Conservation (phyloP, 2,329 filamentous ascomycete species). For the Diaporthe longicolla region DNA sequence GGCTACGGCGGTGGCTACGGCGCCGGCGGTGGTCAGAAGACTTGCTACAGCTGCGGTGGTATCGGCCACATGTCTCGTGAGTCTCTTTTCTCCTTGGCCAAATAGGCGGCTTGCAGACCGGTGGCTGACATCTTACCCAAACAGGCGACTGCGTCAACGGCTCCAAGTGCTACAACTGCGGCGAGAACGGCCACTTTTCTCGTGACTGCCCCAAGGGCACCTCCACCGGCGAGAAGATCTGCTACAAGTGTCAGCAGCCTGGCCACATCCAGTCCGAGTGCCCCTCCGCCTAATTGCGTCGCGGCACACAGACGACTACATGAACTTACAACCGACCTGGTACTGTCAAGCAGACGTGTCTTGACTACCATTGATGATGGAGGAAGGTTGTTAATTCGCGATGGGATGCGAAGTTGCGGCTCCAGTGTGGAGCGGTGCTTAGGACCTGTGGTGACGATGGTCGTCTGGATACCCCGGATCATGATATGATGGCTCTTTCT, state of each 20-base stretch:
- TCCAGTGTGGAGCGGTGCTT: conserved; percentile 43
- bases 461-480: conserved; percentile 45
- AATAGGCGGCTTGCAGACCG: neutral
- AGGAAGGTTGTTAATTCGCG: conserved; percentile 43
- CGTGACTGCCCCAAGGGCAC: conserved; percentile 97
- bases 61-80: conserved; percentile 94
- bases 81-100: conserved; percentile 49
- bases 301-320: conserved; percentile 43
- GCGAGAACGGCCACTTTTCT: conserved; percentile 93
- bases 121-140: conserved; percentile 37
- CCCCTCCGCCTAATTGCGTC: conserved; percentile 77
- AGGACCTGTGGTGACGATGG: conserved; percentile 44
- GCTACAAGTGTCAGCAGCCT: conserved; percentile 92
- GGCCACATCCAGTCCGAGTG: conserved; percentile 96
- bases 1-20: conserved; percentile 63
- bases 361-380: conserved; percentile 39
- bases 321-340: conserved; percentile 42
- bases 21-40: conserved; percentile 72
- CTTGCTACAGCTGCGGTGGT: conserved; percentile 98
- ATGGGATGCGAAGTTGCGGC: conserved; percentile 44
- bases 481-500: conserved; percentile 43
- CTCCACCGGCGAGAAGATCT: conserved; percentile 89
- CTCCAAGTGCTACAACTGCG: conserved; percentile 99
- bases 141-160: conserved; percentile 93
- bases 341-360: conserved; percentile 38